Conservation (phyloP, 2,329 filamentous ascomycete species). For the Aspergillus sp. region DNA sequence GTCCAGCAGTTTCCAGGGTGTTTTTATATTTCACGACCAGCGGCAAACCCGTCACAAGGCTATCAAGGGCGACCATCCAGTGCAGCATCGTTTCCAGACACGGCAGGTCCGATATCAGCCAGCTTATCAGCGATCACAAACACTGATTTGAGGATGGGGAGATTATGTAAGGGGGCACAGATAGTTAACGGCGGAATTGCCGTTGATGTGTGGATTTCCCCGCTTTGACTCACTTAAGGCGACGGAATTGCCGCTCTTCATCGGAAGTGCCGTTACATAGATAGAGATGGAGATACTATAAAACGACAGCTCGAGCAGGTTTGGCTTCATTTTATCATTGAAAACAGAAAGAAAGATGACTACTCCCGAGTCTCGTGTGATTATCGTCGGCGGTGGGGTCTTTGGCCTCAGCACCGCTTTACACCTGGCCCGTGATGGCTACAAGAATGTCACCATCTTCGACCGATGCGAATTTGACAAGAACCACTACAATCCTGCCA, state of each 20-base stretch:
- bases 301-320: neutral
- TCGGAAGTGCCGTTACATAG: neutral
- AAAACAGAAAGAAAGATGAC: conserved; percentile 4
- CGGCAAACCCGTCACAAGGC: too few relatives aligned
- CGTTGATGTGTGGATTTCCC: too few relatives aligned
- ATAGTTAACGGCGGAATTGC: too few relatives aligned
- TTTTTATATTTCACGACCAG: too few relatives aligned
- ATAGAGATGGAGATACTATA: neutral
- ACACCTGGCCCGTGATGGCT: conserved; percentile 29
- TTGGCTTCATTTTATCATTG: neutral
- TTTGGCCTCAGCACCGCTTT: conserved; percentile 47
- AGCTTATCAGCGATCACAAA: too few relatives aligned
- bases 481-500: conserved; percentile 1
- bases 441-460: conserved; percentile 43
- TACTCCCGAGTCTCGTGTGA: conserved; percentile 8
- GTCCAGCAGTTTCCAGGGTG: too few relatives aligned
- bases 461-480: conserved; percentile 24
- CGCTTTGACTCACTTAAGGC: too few relatives aligned
- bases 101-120: too few relatives aligned
- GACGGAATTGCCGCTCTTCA: neutral
- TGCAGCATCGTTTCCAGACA: too few relatives aligned
- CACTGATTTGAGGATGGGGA: too few relatives aligned
- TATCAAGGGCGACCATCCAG: too few relatives aligned
- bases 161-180: too few relatives aligned
- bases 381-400: conserved; percentile 50